These are phyloP conservation scores for Arthromyces matolae DNA, from an alignment of 768 basidiomycete species.

Conservation along the genomic window DNA sequence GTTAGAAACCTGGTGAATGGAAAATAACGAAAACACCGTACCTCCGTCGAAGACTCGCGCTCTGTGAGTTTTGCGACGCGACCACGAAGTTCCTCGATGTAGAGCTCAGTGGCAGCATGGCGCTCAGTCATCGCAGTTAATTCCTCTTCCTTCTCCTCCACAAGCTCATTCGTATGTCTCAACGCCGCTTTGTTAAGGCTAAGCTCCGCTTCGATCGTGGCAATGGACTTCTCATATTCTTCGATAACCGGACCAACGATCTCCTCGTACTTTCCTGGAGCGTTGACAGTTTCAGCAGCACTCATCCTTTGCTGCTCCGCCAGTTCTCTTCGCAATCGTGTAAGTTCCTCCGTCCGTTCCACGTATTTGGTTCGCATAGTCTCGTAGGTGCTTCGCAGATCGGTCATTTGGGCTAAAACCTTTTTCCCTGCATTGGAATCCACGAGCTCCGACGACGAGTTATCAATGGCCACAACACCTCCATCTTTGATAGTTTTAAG, in stretches of 20 bases:
- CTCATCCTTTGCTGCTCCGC: slow-evolving; percentile 68
- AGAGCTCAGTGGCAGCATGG: slow-evolving; percentile 76
- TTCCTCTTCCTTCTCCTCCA: slow-evolving; percentile 88
- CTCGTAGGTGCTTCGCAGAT: slow-evolving; percentile 83
- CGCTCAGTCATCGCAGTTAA: slow-evolving; percentile 60
- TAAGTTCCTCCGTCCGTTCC: slow-evolving; percentile 85
- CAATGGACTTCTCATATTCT: slow-evolving; percentile 97
- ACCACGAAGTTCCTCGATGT: slow-evolving; percentile 80
- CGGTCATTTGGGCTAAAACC: slow-evolving; percentile 75
- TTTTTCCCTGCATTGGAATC: slow-evolving; percentile 67
- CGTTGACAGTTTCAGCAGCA: slow-evolving; percentile 57
- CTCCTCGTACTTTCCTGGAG: slow-evolving; percentile 80
- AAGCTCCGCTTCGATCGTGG: slow-evolving; percentile 90
- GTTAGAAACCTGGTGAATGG: slow-evolving; percentile 13
- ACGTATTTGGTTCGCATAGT: slow-evolving; percentile 80
- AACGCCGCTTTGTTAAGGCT: slow-evolving; percentile 83
- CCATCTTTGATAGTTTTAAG: slow-evolving; percentile 77
- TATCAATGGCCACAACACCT: slow-evolving; percentile 31
- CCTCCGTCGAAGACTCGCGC: slow-evolving; percentile 90
- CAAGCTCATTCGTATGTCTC: slow-evolving; percentile 87
- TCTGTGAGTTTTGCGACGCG: slow-evolving; percentile 82
- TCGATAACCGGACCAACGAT: slow-evolving; percentile 97
- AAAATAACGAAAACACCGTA: slow-evolving; percentile 29
- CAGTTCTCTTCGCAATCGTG: slow-evolving; percentile 71
- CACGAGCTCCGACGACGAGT: slow-evolving; percentile 31